Evolutionary conservation across 352 stramenopile genomes (phyloP), one percentile per base, ranked within the genome.

Genomic region (Hyaloperonospora arabidopsidis): DNA sequence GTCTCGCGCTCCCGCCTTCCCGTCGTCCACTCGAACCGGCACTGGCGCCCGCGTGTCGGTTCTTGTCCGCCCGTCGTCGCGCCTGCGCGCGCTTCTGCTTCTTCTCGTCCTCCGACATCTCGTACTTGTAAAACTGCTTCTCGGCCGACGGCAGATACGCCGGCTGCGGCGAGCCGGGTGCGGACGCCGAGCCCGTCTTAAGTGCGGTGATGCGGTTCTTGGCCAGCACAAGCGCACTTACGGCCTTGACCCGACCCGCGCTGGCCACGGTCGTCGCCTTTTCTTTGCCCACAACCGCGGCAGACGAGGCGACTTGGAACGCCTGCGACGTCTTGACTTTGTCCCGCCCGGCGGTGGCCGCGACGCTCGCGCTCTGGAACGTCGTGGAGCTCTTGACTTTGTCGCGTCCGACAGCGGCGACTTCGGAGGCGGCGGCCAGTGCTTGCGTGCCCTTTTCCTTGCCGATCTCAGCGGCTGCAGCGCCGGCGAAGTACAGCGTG

Each of bases 51-150:
- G 65, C 47, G 6, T 70, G 45, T 49, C 58, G 71, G 68, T 88
- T 88, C 60, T 84, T 83, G 64, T 85, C 74, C 6, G 72, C 75
- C 19, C 73, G 72, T 41, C 78, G 71, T 32, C 76, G 66, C 19
- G 78, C 75, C 64, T 85, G 72, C 21, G 78, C 78, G 63, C 78
- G 75, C 54, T 86, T 79, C 57, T 76, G 71, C 38, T 75, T 71
- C 65, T 82, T 81, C 70, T 88, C 75, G n/a, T 88, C 78, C 22
- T 88, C 78, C 1, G 75, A 74, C 78, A 88, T 86, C 40, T 88
- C 78, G 65, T 88, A 88, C 64, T 85, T 84, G 71, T 85, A 88
- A 41, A 87, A 87, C 48, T 81, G 50, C 57, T 86, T 86, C 44
- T 83, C 72, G 2, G 66, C 67, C 32, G 74, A 84, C 23, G 72